phyloP scores from a whole-genome alignment of 768 basidiomycete species.

The Leccinum rimulosum region DNA sequence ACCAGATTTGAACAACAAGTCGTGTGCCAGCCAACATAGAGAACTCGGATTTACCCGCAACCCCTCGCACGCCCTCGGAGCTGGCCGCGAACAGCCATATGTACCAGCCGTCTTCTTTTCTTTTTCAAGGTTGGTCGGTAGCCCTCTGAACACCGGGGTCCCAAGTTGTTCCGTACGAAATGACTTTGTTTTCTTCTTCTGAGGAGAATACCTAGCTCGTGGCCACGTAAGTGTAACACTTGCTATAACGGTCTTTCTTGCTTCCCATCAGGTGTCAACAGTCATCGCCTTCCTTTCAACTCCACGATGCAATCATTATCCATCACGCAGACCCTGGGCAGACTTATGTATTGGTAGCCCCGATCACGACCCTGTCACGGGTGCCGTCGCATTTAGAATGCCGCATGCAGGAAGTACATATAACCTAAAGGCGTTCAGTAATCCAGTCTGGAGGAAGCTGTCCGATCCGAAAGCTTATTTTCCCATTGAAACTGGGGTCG shows the following conservation, averaged over 20 bases:
- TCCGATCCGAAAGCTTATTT: not conserved
- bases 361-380: not conserved
- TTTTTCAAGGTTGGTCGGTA: not conserved
- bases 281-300: not conserved
- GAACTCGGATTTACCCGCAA: not conserved
- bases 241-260: not conserved
- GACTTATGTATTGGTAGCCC: not conserved
- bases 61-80: not conserved
- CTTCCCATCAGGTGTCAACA: not conserved
- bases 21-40: not conserved
- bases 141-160: not conserved
- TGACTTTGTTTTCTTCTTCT: not conserved
- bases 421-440: not conserved
- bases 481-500: conserved; percentile 1
- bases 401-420: not conserved
- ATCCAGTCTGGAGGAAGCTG: not conserved
- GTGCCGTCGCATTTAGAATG: not conserved
- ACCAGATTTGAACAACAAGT: not conserved
- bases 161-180: not conserved
- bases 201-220: not conserved
- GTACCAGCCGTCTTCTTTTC: not conserved
- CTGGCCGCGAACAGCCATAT: not conserved
- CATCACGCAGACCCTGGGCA: not conserved
- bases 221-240: not conserved
- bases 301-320: not conserved